Conservation (phyloP, 768 basidiomycete genomes). For the Russula abietina region DNA sequence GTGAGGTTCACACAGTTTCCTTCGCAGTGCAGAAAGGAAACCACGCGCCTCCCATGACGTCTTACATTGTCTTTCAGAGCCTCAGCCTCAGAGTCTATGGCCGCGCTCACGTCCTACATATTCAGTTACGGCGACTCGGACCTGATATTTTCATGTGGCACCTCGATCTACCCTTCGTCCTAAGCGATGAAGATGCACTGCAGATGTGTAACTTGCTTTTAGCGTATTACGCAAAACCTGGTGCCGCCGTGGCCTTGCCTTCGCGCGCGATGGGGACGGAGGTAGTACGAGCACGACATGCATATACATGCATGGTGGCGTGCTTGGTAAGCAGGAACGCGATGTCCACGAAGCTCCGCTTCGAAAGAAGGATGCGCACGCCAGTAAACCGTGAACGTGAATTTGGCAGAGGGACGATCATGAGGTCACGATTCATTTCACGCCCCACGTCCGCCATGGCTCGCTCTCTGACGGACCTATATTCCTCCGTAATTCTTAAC, state of each 20-base stretch:
- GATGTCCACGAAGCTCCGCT: slow-evolving; percentile 32
- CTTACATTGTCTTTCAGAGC: slow-evolving; percentile 29
- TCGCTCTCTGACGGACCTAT: slow-evolving; percentile 29
- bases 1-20: slow-evolving; percentile 41
- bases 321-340: slow-evolving; percentile 39
- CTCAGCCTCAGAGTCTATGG: background rate
- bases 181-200: slow-evolving; percentile 40
- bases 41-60: slow-evolving; percentile 65
- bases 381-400: no score
- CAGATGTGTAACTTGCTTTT: slow-evolving; percentile 24
- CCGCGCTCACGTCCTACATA: slow-evolving; percentile 8
- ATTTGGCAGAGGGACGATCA: no score
- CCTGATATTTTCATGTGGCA: slow-evolving; percentile 54
- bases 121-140: slow-evolving; percentile 61
- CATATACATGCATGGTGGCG: slow-evolving; percentile 29
- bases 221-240: no score
- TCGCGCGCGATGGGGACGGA: slow-evolving; percentile 43
- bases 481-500: slow-evolving; percentile 57
- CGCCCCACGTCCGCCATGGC: slow-evolving; percentile 47
- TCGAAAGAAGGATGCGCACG: no score
- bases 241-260: no score
- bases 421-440: no score
- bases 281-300: slow-evolving; percentile 46
- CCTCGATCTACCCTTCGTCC: slow-evolving; percentile 34
- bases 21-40: slow-evolving; percentile 55